phyloP scores from a whole-genome alignment of 352 stramenopile species.

The Globisporangium spiculum region DNA sequence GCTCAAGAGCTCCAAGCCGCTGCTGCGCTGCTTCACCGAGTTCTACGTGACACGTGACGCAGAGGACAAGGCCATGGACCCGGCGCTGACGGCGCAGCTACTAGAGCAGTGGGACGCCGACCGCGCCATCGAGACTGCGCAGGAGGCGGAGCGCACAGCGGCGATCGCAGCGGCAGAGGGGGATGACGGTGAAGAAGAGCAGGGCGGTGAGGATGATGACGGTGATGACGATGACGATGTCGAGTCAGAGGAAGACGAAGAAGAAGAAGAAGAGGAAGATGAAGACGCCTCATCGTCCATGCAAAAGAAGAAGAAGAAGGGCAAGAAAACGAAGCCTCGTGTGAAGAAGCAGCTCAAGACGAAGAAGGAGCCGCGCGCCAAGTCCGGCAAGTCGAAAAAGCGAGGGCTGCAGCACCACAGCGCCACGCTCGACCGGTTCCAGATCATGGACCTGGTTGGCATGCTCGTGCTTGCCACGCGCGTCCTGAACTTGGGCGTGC shows the following conservation, averaged over 20 bases:
- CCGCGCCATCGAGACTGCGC: constrained; percentile 27
- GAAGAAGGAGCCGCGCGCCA: not conserved
- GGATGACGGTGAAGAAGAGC: not conserved
- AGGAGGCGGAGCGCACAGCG: not conserved
- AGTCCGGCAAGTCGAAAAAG: not conserved
- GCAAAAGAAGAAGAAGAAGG: constrained; percentile 6
- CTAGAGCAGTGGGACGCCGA: constrained; percentile 71
- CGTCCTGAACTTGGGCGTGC: constrained; percentile 56
- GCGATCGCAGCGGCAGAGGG: not conserved
- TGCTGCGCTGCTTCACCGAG: constrained; percentile 74
- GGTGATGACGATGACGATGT: not conserved
- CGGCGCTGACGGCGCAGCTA: constrained; percentile 49
- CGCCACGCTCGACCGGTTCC: constrained; percentile 39
- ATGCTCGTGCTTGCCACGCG: constrained; percentile 62
- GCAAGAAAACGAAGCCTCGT: not conserved
- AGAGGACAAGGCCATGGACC: constrained; percentile 47
- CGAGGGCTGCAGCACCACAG: constrained; percentile 6
- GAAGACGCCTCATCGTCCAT: not conserved
- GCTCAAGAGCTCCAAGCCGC: constrained; percentile 45
- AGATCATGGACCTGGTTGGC: constrained; percentile 52
- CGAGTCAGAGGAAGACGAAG: constrained; percentile 8
- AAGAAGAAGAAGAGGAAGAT: not conserved
- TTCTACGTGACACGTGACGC: constrained; percentile 38
- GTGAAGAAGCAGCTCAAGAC: not conserved
- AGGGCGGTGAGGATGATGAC: not conserved